Base-by-base conservation (phyloP, 2,329 filamentous ascomycete species). In the Chalara sp. region DNA sequence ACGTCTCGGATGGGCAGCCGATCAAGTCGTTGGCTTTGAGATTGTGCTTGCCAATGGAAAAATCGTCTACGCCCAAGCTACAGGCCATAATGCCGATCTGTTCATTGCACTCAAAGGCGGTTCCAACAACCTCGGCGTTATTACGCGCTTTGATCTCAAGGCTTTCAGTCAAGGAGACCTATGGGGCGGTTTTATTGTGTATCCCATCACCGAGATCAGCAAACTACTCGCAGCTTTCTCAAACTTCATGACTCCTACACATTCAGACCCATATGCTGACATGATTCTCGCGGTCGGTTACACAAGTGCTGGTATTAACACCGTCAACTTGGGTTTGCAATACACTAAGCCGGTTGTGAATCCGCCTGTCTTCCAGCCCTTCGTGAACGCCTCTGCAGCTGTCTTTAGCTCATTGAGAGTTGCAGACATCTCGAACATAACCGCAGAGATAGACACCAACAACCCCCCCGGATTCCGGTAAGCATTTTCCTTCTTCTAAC, bases 21-120 rank as follows among this genome's bases (percentile, higher is more conserved):
- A 59, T 31, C 56, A 53, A 47, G 54, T 59, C 13, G 32, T 53
- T 39, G 48, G 48, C 8, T 56, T 52, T 37, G 55, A 56, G 45
- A 58, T 67, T 42, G 64, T 68, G 3, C 58, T 67, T 35, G 61
- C 61, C 6, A 52, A 58, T 46, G 64, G 63, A n/a, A 61, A 65
- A 4, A 68, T 80, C 42, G 63, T 76, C 33, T 72, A 69, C 1
- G 77, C 72, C 1, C 74, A 69, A 13, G 58, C 61, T 5, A 59
- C 58, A 1, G 59, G 65, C 6, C 21, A 21, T 21, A 65, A 81
- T 53, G 51, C 68, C 0, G 77, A 81, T 49, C 66, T 83, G 4
- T 80, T 69, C 63, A 68, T 68, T 55, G 76, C 73, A 1, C 68
- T 82, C 11, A 6, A 10, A 28, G 6, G 31, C 33, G 12, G 21